Evolutionary conservation across 192 early-diverging fungal genomes (phyloP).

Genomic region (Coemansia sp.): DNA sequence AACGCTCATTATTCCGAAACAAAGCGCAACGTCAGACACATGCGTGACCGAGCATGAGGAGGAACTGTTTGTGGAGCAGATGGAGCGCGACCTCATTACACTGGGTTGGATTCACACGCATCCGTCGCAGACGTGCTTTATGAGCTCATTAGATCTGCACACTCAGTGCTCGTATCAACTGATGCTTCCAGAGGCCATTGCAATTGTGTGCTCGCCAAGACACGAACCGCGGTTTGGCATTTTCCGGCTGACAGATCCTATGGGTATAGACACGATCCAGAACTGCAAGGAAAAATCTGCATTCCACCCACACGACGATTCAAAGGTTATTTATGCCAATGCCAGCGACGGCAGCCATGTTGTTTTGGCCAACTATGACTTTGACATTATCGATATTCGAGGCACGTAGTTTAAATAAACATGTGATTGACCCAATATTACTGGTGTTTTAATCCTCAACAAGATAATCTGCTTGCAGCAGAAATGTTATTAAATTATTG

Average conservation of each 20-base stretch:
- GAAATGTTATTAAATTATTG: too few relatives aligned
- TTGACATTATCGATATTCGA: constrained; percentile 52
- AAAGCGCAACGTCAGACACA: constrained; percentile 82
- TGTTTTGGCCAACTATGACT: constrained; percentile 43
- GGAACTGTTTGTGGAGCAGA: constrained; percentile 77
- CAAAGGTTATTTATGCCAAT: constrained; percentile 41
- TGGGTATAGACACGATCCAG: constrained; percentile 75
- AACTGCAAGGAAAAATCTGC: constrained; percentile 65
- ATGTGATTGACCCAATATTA: constrained; percentile 2
- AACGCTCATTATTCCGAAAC: constrained; percentile 85
- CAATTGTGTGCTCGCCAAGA: constrained; percentile 82
- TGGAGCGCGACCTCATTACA: constrained; percentile 71
- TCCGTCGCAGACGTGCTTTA: constrained; percentile 92
- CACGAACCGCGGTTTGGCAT: constrained; percentile 73
- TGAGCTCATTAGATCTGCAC: constrained; percentile 90
- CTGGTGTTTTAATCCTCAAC: background rate
- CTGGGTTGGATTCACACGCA: constrained; percentile 94
- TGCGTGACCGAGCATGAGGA: constrained; percentile 82
- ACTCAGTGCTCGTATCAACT: constrained; percentile 90
- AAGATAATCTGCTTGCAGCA: too few relatives aligned
- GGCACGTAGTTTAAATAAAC: constrained; percentile 9
- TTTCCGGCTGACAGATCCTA: constrained; percentile 84
- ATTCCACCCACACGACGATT: constrained; percentile 77
- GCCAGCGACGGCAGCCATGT: constrained; percentile 50
- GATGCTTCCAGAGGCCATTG: constrained; percentile 89